phyloP scores from a whole-genome alignment of 129 eudicot genomes.

The Tagetes erecta region DNA sequence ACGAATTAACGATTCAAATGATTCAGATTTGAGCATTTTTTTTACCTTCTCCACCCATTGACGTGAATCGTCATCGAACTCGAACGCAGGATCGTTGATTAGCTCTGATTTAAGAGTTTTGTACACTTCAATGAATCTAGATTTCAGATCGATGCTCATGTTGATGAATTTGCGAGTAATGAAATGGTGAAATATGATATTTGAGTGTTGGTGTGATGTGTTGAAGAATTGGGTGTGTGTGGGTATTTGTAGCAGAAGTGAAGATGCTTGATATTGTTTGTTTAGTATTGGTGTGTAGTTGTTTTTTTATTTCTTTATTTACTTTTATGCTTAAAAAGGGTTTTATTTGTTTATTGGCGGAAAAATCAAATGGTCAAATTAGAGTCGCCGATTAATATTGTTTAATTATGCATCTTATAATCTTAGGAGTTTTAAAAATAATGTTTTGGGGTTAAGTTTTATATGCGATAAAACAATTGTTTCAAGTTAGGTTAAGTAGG shows the following conservation, averaged over 20 bases:
- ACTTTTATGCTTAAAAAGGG: too few species aligned
- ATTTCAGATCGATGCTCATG: constrained; percentile 57
- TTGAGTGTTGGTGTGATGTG: neutral
- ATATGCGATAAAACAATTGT: too few species aligned
- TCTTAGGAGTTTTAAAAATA: too few species aligned
- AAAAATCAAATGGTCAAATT: constrained; percentile 11
- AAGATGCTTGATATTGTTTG: constrained; percentile 22
- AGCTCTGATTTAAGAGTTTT: constrained; percentile 63
- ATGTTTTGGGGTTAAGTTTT: too few species aligned
- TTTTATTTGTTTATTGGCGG: neutral
- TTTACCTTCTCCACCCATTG: constrained; percentile 83
- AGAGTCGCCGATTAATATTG: neutral
- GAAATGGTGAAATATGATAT: neutral
- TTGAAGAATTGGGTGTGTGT: constrained; percentile 13
- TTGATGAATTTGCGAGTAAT: constrained; percentile 14
- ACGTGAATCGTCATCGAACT: constrained; percentile 70
- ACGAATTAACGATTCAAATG: neutral
- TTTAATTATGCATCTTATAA: too few species aligned
- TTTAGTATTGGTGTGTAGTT: neutral
- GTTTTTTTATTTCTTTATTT: neutral
- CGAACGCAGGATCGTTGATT: constrained; percentile 75
- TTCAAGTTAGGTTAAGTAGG: too few species aligned
- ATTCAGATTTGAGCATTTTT: neutral
- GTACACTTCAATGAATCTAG: constrained; percentile 64
- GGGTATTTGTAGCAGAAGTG: constrained; percentile 34